Conservation (phyloP, 768 basidiomycete genomes). For the Amylocystis lapponica region DNA sequence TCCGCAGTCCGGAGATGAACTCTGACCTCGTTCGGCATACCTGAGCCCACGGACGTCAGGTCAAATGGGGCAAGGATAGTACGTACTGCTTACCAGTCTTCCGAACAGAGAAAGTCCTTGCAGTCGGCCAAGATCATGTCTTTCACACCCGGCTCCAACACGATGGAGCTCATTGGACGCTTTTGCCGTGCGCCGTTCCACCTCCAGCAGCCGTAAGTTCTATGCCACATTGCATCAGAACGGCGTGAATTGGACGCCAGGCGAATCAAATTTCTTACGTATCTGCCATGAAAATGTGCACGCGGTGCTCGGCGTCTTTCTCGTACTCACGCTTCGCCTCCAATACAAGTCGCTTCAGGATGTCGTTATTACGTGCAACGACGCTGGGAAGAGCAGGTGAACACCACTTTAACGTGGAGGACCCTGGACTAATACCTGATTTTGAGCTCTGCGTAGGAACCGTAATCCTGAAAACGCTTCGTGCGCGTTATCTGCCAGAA, state of each 20-base stretch:
- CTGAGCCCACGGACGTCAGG: constrained; percentile 31
- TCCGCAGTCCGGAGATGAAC: background rate
- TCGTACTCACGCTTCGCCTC: constrained; percentile 88
- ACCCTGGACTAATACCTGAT: constrained; percentile 64
- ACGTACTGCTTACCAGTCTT: constrained; percentile 65
- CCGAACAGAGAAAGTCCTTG: constrained; percentile 77
- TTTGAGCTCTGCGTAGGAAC: constrained; percentile 68
- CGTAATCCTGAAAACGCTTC: constrained; percentile 70
- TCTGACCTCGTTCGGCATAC: constrained; percentile 85
- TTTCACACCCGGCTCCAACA: constrained; percentile 83
- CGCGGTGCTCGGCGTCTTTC: constrained; percentile 86
- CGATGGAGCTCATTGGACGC: constrained; percentile 89
- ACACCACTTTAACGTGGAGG: background rate
- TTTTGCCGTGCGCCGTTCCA: constrained; percentile 89
- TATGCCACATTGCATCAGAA: constrained; percentile 21
- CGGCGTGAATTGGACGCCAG: constrained; percentile 1
- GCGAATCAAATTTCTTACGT: no score
- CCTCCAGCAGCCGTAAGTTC: constrained; percentile 73
- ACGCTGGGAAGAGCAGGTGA: constrained; percentile 49
- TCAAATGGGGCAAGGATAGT: constrained; percentile 14
- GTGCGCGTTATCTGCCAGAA: constrained; percentile 68
- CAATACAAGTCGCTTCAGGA: constrained; percentile 79
- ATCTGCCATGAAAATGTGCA: constrained; percentile 86
- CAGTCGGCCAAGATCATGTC: constrained; percentile 88
- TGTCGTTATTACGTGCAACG: constrained; percentile 82